These are phyloP conservation scores for Aspergillus bombycis DNA, from an alignment of 2,329 filamentous ascomycete genomes.

Conservation along the genomic window DNA sequence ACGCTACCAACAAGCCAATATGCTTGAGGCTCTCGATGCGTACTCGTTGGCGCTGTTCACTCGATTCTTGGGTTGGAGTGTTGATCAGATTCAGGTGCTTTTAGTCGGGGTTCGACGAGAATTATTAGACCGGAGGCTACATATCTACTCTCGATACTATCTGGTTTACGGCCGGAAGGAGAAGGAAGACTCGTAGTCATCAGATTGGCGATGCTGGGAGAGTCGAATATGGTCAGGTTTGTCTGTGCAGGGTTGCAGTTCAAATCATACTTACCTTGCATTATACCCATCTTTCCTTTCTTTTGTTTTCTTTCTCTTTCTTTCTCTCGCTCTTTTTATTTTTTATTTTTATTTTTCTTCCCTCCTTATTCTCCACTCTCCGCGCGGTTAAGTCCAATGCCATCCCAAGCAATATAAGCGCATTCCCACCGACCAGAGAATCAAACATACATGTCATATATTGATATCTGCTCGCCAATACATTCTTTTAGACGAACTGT, in stretches of 20 bases:
- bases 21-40: conserved; percentile 34
- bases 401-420: neutral
- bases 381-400: neutral
- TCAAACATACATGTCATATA: neutral
- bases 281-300: neutral
- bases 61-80: conserved; percentile 39
- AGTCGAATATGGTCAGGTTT: neutral
- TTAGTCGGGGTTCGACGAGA: conserved; percentile 43
- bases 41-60: conserved; percentile 37
- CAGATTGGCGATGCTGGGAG: neutral
- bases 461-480: neutral
- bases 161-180: conserved; percentile 34
- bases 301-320: neutral
- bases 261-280: neutral
- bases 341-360: neutral
- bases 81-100: conserved; percentile 43
- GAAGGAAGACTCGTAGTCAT: conserved; percentile 32
- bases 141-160: conserved; percentile 40
- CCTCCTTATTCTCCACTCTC: neutral
- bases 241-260: neutral
- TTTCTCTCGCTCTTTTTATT: neutral
- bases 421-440: too few relatives aligned
- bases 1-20: conserved; percentile 32
- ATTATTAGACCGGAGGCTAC: conserved; percentile 39
- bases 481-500: neutral